Conservation (phyloP, 257 asterid species). For the Salvia splendens region DNA sequence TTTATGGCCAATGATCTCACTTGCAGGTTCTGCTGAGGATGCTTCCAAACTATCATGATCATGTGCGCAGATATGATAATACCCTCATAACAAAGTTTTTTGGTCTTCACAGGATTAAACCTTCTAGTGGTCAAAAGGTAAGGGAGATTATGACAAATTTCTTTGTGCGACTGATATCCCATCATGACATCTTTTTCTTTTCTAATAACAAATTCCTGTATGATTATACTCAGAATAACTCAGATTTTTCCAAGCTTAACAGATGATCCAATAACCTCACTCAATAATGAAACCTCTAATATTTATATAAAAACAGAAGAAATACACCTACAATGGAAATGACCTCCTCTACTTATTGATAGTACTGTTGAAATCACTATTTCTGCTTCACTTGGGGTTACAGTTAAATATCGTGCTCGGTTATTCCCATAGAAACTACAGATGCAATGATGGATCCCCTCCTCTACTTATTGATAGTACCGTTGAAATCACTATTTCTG, state of each 20-base stretch:
- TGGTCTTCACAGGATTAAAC: constrained; percentile 97
- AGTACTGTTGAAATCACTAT: not conserved
- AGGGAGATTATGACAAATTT: constrained; percentile 14
- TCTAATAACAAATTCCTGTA: not conserved
- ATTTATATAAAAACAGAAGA: not conserved
- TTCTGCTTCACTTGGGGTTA: constrained; percentile 8
- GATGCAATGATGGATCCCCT: constrained; percentile 4
- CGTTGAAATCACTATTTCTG: not conserved
- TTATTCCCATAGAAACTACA: constrained; percentile 1
- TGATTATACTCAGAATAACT: constrained; percentile 1
- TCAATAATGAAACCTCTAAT: not conserved
- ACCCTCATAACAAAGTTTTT: constrained; percentile 93
- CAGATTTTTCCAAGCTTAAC: constrained; percentile 3
- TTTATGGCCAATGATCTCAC: constrained; percentile 31
- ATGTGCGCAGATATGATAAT: constrained; percentile 75
- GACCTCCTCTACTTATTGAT: not conserved
- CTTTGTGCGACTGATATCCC: constrained; percentile 1
- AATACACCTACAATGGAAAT: not conserved
- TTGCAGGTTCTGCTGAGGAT: constrained; percentile 84
- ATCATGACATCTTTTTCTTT: constrained; percentile 1
- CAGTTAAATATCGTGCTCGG: not conserved
- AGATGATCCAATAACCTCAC: constrained; percentile 2
- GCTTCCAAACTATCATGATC: constrained; percentile 89
- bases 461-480: not conserved
- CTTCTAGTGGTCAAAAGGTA: constrained; percentile 97